These are phyloP conservation scores for Syzygium oleosum DNA, from an alignment of 345 rosid species.

Conservation along the genomic window DNA sequence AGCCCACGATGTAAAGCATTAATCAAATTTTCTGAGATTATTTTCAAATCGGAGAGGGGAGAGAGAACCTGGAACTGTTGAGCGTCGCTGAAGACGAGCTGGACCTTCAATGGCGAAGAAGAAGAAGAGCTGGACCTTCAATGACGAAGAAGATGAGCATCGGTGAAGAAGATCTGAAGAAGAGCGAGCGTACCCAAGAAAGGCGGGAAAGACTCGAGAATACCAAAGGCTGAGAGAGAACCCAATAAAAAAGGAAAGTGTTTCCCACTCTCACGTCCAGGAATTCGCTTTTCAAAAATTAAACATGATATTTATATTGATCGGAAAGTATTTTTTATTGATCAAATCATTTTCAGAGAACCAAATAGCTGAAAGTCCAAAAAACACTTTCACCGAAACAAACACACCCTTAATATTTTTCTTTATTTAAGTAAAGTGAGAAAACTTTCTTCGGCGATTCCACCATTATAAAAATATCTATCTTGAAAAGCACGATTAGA, in stretches of 20 bases:
- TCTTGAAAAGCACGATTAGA: not conserved
- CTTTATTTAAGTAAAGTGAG: not conserved
- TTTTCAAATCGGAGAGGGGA: not conserved
- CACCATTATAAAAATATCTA: not conserved
- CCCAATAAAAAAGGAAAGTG: not conserved
- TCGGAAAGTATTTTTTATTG: not conserved
- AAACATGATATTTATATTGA: not conserved
- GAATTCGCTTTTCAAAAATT: not conserved
- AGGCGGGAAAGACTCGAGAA: fast-evolving
- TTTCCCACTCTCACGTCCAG: fast-evolving
- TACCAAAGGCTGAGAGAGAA: not conserved
- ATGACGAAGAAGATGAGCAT: not conserved
- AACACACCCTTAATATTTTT: not conserved
- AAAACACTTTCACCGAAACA: not conserved
- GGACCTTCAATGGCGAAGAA: too few species aligned
- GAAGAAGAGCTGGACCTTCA: not conserved
- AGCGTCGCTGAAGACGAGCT: not conserved
- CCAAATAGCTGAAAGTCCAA: not conserved
- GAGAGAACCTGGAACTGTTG: not conserved
- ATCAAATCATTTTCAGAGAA: not conserved
- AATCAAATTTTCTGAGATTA: too few species aligned
- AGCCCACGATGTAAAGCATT: not conserved
- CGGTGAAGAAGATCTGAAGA: not conserved
- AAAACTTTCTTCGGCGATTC: not conserved
- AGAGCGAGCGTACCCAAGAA: not conserved